Conservation (phyloP, 2,329 filamentous ascomycete genomes). For the Paracorniculantispora psalliotae region DNA sequence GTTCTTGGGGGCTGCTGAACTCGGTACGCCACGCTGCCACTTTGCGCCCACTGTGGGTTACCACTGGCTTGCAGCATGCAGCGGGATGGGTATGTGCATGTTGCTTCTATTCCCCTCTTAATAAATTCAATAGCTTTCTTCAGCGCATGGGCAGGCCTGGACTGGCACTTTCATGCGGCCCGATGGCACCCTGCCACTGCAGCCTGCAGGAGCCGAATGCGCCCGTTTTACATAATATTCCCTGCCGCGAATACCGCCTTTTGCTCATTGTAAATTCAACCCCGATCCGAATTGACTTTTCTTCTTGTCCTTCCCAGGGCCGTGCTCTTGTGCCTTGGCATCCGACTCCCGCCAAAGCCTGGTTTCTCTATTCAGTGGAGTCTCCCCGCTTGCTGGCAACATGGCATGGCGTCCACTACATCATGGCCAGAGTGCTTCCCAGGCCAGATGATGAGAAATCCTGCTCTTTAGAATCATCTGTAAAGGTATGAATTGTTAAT, state of each 20-base stretch:
- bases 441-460: too few relatives aligned
- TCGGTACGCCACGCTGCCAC: too few relatives aligned
- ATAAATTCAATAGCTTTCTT: too few relatives aligned
- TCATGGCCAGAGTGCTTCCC: background rate
- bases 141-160: background rate
- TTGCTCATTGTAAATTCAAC: background rate
- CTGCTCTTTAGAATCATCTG: too few relatives aligned
- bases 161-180: background rate
- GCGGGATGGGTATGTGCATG: too few relatives aligned
- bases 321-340: background rate
- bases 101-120: too few relatives aligned
- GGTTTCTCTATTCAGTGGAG: background rate
- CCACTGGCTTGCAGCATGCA: too few relatives aligned
- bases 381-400: background rate
- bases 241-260: background rate
- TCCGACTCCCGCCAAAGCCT: background rate
- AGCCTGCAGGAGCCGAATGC: background rate
- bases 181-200: background rate
- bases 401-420: background rate
- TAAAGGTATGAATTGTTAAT: too few relatives aligned
- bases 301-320: background rate
- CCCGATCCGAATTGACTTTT: background rate
- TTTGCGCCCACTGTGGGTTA: too few relatives aligned
- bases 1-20: background rate
- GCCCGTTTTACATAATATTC: background rate